Conservation (phyloP, 257 asterid genomes). For the Linaria vulgaris region DNA sequence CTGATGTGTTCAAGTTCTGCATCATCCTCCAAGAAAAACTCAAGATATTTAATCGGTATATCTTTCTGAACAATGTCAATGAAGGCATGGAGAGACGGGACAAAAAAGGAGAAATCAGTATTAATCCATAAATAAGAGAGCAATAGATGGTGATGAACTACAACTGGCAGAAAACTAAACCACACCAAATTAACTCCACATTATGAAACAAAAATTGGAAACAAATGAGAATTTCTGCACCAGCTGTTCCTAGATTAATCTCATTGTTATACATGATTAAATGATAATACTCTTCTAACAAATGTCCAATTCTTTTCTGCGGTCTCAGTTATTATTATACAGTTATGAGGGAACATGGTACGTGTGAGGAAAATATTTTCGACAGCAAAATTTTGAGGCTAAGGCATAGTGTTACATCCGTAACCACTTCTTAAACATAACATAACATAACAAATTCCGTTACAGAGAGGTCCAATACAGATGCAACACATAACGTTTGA, state of each 20-base stretch:
- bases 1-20: slow-evolving; percentile 66
- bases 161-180: too few species aligned
- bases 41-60: slow-evolving; percentile 81
- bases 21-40: slow-evolving; percentile 93
- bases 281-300: too few species aligned
- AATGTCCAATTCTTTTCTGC: too few species aligned
- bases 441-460: background rate
- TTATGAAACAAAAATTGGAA: too few species aligned
- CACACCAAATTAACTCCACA: too few species aligned
- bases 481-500: background rate
- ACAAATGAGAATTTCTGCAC: too few species aligned
- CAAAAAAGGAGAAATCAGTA: slow-evolving; percentile 10
- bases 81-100: background rate
- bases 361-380: too few species aligned
- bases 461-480: slow-evolving; percentile 2
- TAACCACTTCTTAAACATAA: slow-evolving; percentile 8
- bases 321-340: too few species aligned
- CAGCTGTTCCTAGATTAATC: too few species aligned
- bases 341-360: too few species aligned
- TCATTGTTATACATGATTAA: too few species aligned
- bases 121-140: background rate
- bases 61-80: slow-evolving; percentile 63
- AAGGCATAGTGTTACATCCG: background rate
- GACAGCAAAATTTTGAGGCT: background rate
- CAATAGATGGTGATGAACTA: background rate